Base-by-base conservation (phyloP, 1,284 basidiomycete species). In the Ustanciosporium gigantosporum region DNA sequence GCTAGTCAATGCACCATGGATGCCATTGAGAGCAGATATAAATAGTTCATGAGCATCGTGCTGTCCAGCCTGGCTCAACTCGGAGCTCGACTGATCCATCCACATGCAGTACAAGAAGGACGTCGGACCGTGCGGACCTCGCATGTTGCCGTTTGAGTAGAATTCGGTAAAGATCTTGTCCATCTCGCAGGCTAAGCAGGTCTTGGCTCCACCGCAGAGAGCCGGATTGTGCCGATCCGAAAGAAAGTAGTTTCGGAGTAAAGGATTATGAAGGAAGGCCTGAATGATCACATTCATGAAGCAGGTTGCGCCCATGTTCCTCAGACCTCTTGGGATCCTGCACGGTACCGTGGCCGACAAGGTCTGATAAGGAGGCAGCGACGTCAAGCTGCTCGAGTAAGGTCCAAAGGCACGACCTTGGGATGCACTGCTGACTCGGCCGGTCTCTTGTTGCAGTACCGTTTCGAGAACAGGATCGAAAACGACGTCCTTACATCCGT, bases 181-280 rank as follows among this genome's bases (percentile, higher is more conserved):
- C 87, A 98, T 88, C 79, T 96, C 93, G 78, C 93, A 98, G 47
- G 88, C 91, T 41, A 89, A 88, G 78, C 93, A 98, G 25, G 88
- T 77, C 43, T 79, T 73, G 85, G 87, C 47, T 0, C 48, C 50
- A 1, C 79, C 89, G 90, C 53, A 86, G 76, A 67, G 81, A 81
- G 69, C 80, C 79, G 74, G 88, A 87, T 76, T 74, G 74, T 94
- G 91, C 70, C 86, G 87, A 77, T 96, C 93, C 40, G 87, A 84
- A 15, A 97, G 84, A 71, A 93, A 97, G 78, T 89, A 91, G 68
- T 90, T 90, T 34, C 91, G 85, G 8, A 97, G 82, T 4, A 96
- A 81, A 0, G 93, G 93, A 69, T 96, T 98, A 79, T 92, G 89
- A 13, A 91, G 81, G 70, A 98, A 88, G n/a, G 86, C 85, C 79